Evolutionary conservation across 129 eudicot species (phyloP), one percentile per base, ranked within the genome.

Genomic region (Mikania micrantha): DNA sequence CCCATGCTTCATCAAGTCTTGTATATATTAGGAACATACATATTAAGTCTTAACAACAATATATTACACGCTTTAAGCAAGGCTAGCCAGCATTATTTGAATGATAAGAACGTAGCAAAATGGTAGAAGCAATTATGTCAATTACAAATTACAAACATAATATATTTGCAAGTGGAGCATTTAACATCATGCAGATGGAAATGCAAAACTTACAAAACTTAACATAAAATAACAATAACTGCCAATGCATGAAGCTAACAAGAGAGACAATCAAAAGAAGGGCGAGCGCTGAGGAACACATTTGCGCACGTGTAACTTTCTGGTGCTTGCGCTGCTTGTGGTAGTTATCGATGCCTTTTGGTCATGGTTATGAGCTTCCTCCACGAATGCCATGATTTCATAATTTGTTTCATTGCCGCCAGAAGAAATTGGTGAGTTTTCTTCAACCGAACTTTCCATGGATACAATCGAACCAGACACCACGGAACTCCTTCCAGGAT

Each of bases 201-300:
- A 66, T 74, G 79, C 68, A 44, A 57, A 38, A 74, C 73, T 74
- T 74, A 36, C 79, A 74, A 74, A 44, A 5, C 59, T 56, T 57
- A 58, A n/a, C 9, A 56, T n/a, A n/a, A n/a, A n/a, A n/a, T n/a
- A 50, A 44, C 59, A 41, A 21, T 29, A 65, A 2, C 31, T 10
- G 12, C 39, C 3, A 3, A 52, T 8, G 11, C 21, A 9, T 27
- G 45, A 66, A 41, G 10, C 9, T 20, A 41, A 49, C 44, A 36
- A 40, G 34, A n/a, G 25, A 53, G 19, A 11, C 66, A 50, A n/a
- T 39, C 56, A 74, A 42, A 74, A 74, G 6, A 74, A 24, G 0
- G 79, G 79, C 1, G 79, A 74, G 6, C 79, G 73, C 2, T 66
- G 79, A 56, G 79, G 79, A 58, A 42, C 60, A n/a, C 73, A 66